Evolutionary conservation across 2,329 filamentous ascomycete genomes (phyloP).

Genomic region (Lecanicillium sp.): DNA sequence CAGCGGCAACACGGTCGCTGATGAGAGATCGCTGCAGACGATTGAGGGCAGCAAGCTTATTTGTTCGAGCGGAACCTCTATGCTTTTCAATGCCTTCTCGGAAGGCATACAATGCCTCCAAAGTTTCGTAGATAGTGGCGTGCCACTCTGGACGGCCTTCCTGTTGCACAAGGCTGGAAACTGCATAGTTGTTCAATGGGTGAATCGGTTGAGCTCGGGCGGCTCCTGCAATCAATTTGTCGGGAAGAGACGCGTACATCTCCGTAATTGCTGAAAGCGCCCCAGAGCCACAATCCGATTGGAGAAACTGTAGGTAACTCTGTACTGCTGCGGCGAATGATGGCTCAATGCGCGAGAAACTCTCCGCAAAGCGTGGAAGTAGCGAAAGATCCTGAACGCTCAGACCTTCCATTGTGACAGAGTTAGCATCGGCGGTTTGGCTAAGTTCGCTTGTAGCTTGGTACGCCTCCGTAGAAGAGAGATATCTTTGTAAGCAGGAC

Average conservation of each 20-base stretch:
- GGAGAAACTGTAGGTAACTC: conserved; percentile 21
- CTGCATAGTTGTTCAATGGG: conserved; percentile 48
- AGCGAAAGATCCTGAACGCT: conserved; percentile 37
- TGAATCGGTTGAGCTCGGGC: conserved; percentile 42
- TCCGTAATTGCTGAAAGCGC: conserved; percentile 24
- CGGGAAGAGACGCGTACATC: conserved; percentile 26
- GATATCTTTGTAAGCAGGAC: conserved; percentile 39
- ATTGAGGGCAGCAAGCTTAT: conserved; percentile 47
- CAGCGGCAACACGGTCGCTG: conserved; percentile 43
- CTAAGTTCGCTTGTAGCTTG: conserved; percentile 16
- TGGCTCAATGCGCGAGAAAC: conserved; percentile 10
- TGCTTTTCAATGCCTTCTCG: conserved; percentile 34
- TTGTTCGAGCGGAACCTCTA: conserved; percentile 31
- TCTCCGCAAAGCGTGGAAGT: conserved; percentile 25
- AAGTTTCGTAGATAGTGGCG: conserved; percentile 43
- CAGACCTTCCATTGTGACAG: conserved; percentile 37
- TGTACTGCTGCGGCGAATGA: conserved; percentile 12
- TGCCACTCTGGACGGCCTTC: conserved; percentile 37
- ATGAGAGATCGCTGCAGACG: conserved; percentile 54
- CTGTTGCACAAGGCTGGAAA: conserved; percentile 37
- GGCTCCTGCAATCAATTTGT: conserved; percentile 6
- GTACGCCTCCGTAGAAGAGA: conserved; percentile 26
- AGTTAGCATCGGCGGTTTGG: conserved; percentile 18
- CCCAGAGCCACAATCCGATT: conserved; percentile 22
- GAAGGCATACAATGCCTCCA: conserved; percentile 34